Conservation (phyloP, 768 basidiomycete species). For the Tulasnella sp. region DNA sequence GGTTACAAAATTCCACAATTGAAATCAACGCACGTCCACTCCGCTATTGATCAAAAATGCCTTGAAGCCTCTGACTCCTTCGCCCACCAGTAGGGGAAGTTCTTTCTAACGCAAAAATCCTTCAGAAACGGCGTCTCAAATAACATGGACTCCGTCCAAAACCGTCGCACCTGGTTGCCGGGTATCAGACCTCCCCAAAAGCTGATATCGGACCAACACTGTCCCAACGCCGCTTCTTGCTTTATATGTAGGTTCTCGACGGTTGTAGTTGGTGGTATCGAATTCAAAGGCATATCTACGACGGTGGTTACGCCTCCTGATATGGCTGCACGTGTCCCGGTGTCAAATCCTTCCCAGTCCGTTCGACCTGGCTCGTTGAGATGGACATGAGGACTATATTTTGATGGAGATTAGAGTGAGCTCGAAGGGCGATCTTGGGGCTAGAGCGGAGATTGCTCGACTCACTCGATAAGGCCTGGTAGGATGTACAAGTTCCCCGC, state of each 20-base stretch:
- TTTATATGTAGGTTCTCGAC: slow-evolving; percentile 64
- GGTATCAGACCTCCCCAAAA: slow-evolving; percentile 97
- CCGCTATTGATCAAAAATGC: slow-evolving; percentile 95
- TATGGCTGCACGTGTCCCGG: slow-evolving; percentile 82
- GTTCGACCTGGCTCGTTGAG: slow-evolving; percentile 90
- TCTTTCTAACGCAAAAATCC: slow-evolving; percentile 38
- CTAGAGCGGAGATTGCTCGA: slow-evolving; percentile 9
- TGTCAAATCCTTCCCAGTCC: slow-evolving; percentile 89
- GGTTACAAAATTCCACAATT: background rate
- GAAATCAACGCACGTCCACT: slow-evolving; percentile 54
- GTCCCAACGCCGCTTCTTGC: slow-evolving; percentile 53
- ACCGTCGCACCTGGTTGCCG: slow-evolving; percentile 57
- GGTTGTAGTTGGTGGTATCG: slow-evolving; percentile 91
- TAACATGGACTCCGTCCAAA: background rate
- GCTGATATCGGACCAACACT: slow-evolving; percentile 72
- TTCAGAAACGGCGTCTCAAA: background rate
- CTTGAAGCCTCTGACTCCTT: slow-evolving; percentile 92
- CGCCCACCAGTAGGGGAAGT: slow-evolving; percentile 60
- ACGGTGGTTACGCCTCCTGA: slow-evolving; percentile 93
- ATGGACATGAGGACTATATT: slow-evolving; percentile 78
- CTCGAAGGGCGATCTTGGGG: background rate
- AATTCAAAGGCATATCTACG: slow-evolving; percentile 97
- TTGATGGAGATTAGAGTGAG: background rate
- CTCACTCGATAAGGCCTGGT: slow-evolving; percentile 76
- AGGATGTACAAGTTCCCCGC: slow-evolving; percentile 50